Conservation (phyloP, 805 yeast species). For the Sporopachydermia lactativora region DNA sequence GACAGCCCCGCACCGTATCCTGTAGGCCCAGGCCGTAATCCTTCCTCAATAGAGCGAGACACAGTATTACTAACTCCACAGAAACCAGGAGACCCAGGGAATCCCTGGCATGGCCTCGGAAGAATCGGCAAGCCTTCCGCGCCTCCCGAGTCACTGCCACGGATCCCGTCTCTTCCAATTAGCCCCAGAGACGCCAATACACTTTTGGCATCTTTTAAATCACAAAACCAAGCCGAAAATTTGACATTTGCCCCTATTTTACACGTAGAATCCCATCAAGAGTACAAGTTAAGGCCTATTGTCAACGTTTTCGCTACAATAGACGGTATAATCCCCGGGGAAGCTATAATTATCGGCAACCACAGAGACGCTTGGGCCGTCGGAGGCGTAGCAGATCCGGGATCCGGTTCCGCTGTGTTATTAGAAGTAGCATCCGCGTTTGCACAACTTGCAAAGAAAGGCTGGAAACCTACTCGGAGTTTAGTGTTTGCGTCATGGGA, state of each 20-base stretch:
- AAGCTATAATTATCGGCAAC: conserved; percentile 54
- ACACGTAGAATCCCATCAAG: no score
- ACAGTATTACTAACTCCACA: conserved; percentile 43
- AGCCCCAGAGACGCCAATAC: conserved; percentile 38
- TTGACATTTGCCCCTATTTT: no score
- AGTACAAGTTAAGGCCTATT: conserved; percentile 33
- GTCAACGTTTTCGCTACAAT: conserved; percentile 37
- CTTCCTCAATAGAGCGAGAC: conserved; percentile 45
- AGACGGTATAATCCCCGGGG: conserved; percentile 29
- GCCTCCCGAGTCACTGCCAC: conserved; percentile 29
- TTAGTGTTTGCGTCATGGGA: conserved; percentile 70
- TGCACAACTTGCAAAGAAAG: conserved; percentile 32
- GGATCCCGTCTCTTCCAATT: conserved; percentile 43
- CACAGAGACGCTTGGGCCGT: conserved; percentile 75
- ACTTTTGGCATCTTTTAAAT: conserved; percentile 32
- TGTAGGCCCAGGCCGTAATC: conserved; percentile 50
- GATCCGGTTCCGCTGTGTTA: conserved; percentile 53
- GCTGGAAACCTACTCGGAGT: conserved; percentile 65
- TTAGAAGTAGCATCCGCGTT: conserved; percentile 51
- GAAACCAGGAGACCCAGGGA: conserved; percentile 66
- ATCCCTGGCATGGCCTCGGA: conserved; percentile 42
- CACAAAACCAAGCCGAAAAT: no score
- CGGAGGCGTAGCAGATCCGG: conserved; percentile 73
- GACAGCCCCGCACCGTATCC: conserved; percentile 50
- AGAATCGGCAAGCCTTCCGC: no score